Conservation (phyloP, 2,329 filamentous ascomycete genomes). For the Didymellaceae sp. region DNA sequence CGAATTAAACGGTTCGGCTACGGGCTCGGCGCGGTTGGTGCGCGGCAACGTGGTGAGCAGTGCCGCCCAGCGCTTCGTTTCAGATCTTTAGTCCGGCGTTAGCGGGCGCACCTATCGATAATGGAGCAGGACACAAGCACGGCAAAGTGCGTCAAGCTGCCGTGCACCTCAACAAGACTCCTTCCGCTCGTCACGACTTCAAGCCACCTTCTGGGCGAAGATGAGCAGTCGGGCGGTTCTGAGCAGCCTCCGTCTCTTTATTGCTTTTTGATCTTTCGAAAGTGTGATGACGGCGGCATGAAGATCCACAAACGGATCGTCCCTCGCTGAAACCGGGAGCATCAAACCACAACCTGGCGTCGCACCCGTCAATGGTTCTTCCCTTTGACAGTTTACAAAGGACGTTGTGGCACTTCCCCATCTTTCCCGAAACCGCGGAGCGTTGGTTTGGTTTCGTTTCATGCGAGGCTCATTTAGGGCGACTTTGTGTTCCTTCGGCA, state of each 20-base stretch:
- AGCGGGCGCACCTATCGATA: constrained; percentile 16
- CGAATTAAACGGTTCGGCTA: constrained; percentile 16
- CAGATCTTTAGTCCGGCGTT: constrained; percentile 9
- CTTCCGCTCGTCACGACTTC: constrained; percentile 6
- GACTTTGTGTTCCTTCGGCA: constrained; percentile 3
- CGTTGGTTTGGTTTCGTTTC: constrained; percentile 14
- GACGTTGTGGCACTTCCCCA: constrained; percentile 8
- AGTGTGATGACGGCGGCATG: background rate
- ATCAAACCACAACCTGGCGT: constrained; percentile 10
- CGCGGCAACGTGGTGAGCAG: constrained; percentile 17
- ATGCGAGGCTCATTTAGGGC: constrained; percentile 11
- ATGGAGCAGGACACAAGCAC: constrained; percentile 13
- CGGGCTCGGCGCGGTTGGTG: constrained; percentile 18
- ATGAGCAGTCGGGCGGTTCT: background rate
- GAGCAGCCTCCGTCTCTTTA: background rate
- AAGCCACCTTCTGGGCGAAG: background rate
- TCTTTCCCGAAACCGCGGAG: constrained; percentile 11
- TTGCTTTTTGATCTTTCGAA: background rate
- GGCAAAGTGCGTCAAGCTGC: constrained; percentile 14
- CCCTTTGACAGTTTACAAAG: constrained; percentile 1
- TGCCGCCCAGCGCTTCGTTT: constrained; percentile 8
- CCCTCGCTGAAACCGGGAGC: constrained; percentile 13
- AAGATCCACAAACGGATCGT: constrained; percentile 9
- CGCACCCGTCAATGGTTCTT: constrained; percentile 2
- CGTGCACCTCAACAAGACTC: constrained; percentile 16